Percentiles rank a stretch among this genome's conserved stretches.
These are phyloP conservation scores for Fraxinus cuspidata DNA, from an alignment of 257 asterid genomes.

Conservation along the genomic window DNA sequence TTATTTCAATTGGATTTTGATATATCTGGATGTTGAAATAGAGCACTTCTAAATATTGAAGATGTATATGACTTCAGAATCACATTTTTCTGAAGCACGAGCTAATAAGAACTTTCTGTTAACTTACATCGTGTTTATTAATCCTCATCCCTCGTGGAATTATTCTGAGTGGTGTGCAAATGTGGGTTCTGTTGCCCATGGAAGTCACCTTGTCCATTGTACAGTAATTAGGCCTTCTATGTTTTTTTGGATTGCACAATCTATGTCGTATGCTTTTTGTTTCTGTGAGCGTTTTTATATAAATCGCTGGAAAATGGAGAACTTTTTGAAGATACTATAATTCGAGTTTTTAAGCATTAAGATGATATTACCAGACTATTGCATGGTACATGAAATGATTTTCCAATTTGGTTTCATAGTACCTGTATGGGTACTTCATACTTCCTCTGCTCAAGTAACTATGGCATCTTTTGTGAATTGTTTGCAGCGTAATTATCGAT, in stretches of 20 bases:
- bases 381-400: neutral
- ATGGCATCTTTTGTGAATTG: conserved; percentile 3
- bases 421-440: neutral
- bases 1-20: neutral
- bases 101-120: neutral
- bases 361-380: neutral
- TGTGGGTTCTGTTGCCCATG: neutral
- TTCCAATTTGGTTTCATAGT: neutral
- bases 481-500: conserved; percentile 85
- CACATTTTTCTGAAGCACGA: neutral
- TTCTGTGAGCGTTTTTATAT: neutral
- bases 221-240: neutral
- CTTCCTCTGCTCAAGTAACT: conserved; percentile 21
- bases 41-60: neutral
- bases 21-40: neutral
- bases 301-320: neutral
- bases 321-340: neutral
- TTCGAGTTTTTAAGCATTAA: neutral
- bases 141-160: neutral
- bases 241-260: neutral
- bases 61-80: neutral
- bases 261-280: neutral
- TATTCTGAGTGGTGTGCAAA: neutral
- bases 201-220: neutral
- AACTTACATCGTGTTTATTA: neutral